A percentile compares a stretch with the other conserved stretches of the same genome.
phyloP scores from a whole-genome alignment of 164 flowering plant species.

The Magnolia kwangsiensis region DNA sequence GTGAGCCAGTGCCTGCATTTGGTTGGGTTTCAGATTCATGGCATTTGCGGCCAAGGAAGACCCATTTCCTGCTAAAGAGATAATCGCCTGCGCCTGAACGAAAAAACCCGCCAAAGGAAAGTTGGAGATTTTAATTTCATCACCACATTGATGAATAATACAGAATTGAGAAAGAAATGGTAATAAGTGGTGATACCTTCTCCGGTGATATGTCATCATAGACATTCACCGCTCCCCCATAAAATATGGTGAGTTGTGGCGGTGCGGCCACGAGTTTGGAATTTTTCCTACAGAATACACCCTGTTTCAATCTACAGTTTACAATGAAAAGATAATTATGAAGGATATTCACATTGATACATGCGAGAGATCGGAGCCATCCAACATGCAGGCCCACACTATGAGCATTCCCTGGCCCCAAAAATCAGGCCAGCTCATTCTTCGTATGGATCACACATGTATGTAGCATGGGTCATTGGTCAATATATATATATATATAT shows the following conservation, averaged over 20 bases:
- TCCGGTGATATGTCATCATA: conserved; percentile 75
- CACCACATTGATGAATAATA: neutral
- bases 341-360: too few species aligned
- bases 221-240: conserved; percentile 70
- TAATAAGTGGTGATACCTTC: conserved; percentile 41
- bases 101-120: neutral
- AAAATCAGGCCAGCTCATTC: too few species aligned
- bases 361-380: too few species aligned
- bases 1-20: conserved; percentile 34
- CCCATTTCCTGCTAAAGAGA: conserved; percentile 80
- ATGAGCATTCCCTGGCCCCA: neutral
- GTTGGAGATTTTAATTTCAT: neutral
- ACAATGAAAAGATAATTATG: neutral
- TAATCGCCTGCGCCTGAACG: conserved; percentile 80
- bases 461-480: too few species aligned
- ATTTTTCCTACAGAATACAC: conserved; percentile 34
- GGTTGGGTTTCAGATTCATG: conserved; percentile 27
- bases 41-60: conserved; percentile 28
- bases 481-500: too few species aligned
- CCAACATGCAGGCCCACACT: neutral
- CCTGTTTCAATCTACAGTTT: conserved; percentile 2
- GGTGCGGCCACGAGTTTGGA: conserved; percentile 38
- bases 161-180: neutral
- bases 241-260: conserved; percentile 76
- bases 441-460: too few species aligned